Evolutionary conservation across 1,284 basidiomycete genomes (phyloP), one percentile per base, ranked within the genome.

Genomic region (Fomitopsis betulina): DNA sequence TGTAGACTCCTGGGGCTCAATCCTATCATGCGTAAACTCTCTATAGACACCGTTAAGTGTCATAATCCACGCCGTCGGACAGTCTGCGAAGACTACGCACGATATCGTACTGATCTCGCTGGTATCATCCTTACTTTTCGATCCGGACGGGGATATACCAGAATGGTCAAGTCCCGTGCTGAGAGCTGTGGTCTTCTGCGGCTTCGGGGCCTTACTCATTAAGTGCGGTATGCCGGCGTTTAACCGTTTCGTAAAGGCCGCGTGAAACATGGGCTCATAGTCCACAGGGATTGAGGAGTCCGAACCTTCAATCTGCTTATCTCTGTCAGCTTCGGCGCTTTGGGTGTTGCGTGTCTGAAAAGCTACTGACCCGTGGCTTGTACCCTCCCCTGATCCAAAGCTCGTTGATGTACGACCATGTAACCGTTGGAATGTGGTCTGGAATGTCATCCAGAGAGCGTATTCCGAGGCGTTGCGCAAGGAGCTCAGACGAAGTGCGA

Each of bases 341-440:
- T 35, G 57, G 27, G 52, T 27, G 27, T 17, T 40, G 30, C 10
- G 23, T n/a, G 23, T 39, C 54, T 53, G 53, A 50, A 13, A 19
- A 49, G 49, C 15, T 53, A 37, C 17, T 10, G 27, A 9, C 42
- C n/a, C 30, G 59, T n/a, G 39, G 45, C 9, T 57, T 56, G 43
- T 52, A 35, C 25, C 27, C 54, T 25, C 56, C 51, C 45, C 45
- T 55, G 32, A 49, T 42, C 4, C 61, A 33, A 13, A 60, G 65
- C 4, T 66, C 61, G 15, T 76, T 62, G 13, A 86, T 72, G 87
- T 87, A 89, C 10, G 63, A 64, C 87, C 87, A 89, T 19, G 64
- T 80, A 21, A 89, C 75, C 12, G 81, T 85, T 4, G 84, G 84
- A 17, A 89, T 84, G 52, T 80, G 72, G 21, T 77, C 67, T 1